Percentiles rank a stretch among this genome's conserved stretches.
Evolutionary conservation across 1,284 basidiomycete species (phyloP).

Genomic region (Somion occarium): DNA sequence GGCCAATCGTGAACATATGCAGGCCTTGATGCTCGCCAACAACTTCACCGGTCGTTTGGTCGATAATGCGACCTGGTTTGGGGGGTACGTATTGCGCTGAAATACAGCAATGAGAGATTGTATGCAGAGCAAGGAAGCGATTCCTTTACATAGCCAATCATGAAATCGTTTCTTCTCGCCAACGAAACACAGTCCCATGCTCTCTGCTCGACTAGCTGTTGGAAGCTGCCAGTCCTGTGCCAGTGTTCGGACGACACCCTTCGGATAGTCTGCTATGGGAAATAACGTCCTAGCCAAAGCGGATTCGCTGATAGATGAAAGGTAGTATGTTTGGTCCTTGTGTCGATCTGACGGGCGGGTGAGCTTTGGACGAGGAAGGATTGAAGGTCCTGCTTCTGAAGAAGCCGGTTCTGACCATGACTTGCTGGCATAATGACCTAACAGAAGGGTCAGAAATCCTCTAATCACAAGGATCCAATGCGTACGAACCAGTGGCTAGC

Average conservation of each 20-base stretch:
- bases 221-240: constrained; percentile 66
- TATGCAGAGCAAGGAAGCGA: too few species aligned
- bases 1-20: constrained; percentile 89
- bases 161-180: constrained; percentile 77
- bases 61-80: constrained; percentile 64
- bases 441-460: constrained; percentile 28
- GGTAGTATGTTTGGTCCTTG: constrained; percentile 95
- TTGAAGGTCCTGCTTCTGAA: constrained; percentile 10
- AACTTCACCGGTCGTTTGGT: constrained; percentile 46
- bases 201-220: constrained; percentile 80
- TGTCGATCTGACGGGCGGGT: constrained; percentile 56
- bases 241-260: constrained; percentile 74
- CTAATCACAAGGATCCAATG: too few species aligned
- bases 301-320: constrained; percentile 71
- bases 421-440: constrained; percentile 89
- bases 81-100: constrained; percentile 77
- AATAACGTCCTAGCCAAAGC: constrained; percentile 73
- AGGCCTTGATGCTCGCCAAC: constrained; percentile 73
- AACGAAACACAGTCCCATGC: constrained; percentile 97
- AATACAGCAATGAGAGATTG: too few species aligned
- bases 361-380: constrained; percentile 50
- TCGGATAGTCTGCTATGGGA: constrained; percentile 67
- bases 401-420: constrained; percentile 34
- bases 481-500: constrained; percentile 74
- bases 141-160: constrained; percentile 72